Percentiles rank a stretch among this genome's conserved stretches.
phyloP scores from a whole-genome alignment of 2,329 filamentous ascomycete genomes.

The Colletotrichum magnum region DNA sequence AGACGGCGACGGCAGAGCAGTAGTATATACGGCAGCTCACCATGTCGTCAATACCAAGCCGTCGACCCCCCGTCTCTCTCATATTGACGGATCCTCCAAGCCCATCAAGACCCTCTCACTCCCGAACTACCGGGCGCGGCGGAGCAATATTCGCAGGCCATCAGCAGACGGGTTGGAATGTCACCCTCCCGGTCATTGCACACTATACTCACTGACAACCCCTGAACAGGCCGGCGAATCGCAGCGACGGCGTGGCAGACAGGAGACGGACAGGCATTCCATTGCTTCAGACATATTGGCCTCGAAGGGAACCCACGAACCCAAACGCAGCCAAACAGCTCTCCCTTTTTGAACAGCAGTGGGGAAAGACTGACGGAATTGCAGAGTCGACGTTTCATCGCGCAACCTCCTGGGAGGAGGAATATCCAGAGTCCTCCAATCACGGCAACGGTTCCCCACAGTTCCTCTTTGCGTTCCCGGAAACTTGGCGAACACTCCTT shows the following conservation, averaged over 20 bases:
- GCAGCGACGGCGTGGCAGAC: conserved; percentile 12
- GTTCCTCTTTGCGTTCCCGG: conserved; percentile 11
- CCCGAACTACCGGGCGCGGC: conserved; percentile 5
- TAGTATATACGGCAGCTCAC: conserved; percentile 7
- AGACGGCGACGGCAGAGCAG: neutral
- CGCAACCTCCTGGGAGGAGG: conserved; percentile 24
- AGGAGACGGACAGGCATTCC: conserved; percentile 25
- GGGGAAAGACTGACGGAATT: neutral
- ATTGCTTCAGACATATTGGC: conserved; percentile 26
- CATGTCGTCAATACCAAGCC: conserved; percentile 7
- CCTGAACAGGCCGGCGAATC: neutral
- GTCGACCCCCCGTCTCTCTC: conserved; percentile 19
- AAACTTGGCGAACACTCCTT: conserved; percentile 17
- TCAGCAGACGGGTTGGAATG: conserved; percentile 21
- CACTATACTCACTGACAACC: neutral
- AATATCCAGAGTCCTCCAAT: conserved; percentile 31
- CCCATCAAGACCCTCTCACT: conserved; percentile 18
- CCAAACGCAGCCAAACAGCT: neutral
- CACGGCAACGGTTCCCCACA: conserved; percentile 20
- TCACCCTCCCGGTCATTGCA: conserved; percentile 2
- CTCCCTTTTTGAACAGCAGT: conserved; percentile 9
- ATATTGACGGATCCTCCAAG: conserved; percentile 34
- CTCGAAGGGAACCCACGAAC: neutral
- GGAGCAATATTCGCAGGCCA: neutral
- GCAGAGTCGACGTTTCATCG: conserved; percentile 35